phyloP scores from a whole-genome alignment of 805 yeast genomes.

The Candida sanyiensis region DNA sequence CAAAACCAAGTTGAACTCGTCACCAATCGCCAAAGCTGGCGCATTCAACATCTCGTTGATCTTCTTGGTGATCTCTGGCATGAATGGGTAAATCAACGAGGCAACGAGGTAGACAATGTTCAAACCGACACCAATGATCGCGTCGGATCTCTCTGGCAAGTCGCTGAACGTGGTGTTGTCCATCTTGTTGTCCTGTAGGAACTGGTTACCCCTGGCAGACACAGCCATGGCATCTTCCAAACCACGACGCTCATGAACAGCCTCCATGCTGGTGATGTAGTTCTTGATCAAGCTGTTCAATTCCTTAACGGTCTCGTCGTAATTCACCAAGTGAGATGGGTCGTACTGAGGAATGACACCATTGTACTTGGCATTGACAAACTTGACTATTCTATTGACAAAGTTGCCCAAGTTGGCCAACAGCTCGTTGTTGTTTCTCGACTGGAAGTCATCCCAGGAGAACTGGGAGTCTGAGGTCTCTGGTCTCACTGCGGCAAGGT shows the following conservation, averaged over 20 bases:
- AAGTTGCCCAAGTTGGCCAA: slow-evolving; percentile 95
- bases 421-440: slow-evolving; percentile 88
- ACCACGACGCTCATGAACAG: slow-evolving; percentile 79
- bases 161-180: slow-evolving; percentile 81
- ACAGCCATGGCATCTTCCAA: slow-evolving; percentile 87
- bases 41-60: slow-evolving; percentile 79
- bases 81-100: slow-evolving; percentile 77
- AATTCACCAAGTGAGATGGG: slow-evolving; percentile 42
- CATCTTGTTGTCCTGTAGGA: slow-evolving; percentile 92
- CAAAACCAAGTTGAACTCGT: slow-evolving; percentile 63
- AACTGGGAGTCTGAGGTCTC: slow-evolving; percentile 95
- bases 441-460: slow-evolving; percentile 94
- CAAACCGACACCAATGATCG: slow-evolving; percentile 87
- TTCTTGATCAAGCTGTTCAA: slow-evolving; percentile 53
- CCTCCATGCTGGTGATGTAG: slow-evolving; percentile 72
- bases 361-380: slow-evolving; percentile 82
- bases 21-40: slow-evolving; percentile 73
- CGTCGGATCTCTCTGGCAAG: slow-evolving; percentile 76
- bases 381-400: slow-evolving; percentile 89
- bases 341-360: slow-evolving; percentile 78
- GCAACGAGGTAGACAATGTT: slow-evolving; percentile 84
- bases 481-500: slow-evolving; percentile 87
- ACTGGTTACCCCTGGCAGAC: slow-evolving; percentile 89
- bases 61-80: slow-evolving; percentile 74
- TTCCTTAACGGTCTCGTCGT: slow-evolving; percentile 43